phyloP scores from a whole-genome alignment of 495 filamentous ascomycete genomes.

The Hypoxylon lienhwacheense region DNA sequence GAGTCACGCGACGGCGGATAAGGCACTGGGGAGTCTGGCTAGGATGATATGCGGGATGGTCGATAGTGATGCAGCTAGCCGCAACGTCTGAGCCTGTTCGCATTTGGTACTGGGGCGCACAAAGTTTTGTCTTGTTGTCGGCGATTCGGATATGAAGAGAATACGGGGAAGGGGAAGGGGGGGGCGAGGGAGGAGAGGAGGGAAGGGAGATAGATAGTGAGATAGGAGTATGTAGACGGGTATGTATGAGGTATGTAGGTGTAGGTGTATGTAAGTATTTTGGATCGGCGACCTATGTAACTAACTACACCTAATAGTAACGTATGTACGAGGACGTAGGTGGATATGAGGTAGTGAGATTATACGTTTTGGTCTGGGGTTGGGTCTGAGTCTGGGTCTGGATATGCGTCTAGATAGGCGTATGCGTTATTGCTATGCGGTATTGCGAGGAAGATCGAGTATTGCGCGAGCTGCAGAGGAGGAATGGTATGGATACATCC shows the following conservation, averaged over 20 bases:
- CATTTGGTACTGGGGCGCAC: constrained; percentile 39
- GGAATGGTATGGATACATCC: constrained; percentile 31
- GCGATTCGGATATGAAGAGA: constrained; percentile 39
- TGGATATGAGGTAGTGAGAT: constrained; percentile 5
- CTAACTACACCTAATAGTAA: constrained; percentile 23
- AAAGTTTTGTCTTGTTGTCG: constrained; percentile 35
- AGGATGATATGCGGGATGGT: constrained; percentile 44
- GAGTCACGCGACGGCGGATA: constrained; percentile 53
- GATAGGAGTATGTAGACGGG: constrained; percentile 5
- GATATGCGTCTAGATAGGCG: no score
- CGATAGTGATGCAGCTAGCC: constrained; percentile 44
- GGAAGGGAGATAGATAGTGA: not conserved
- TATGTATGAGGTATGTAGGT: constrained; percentile 7
- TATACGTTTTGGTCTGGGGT: no score
- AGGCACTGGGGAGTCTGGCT: constrained; percentile 46
- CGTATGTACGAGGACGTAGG: constrained; percentile 17
- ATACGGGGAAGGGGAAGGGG: constrained; percentile 13
- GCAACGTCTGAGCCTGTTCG: constrained; percentile 42
- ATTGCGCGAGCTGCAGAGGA: constrained; percentile 25
- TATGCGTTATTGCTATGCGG: constrained; percentile 32
- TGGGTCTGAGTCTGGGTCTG: no score
- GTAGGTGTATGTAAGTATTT: constrained; percentile 3
- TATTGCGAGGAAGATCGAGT: constrained; percentile 29
- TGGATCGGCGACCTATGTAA: constrained; percentile 38
- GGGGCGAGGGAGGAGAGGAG: constrained; percentile 1